Percentiles rank a stretch among this genome's conserved stretches.
phyloP scores from a whole-genome alignment of 2,329 filamentous ascomycete genomes.

The Arthrobotrys megalospora region DNA sequence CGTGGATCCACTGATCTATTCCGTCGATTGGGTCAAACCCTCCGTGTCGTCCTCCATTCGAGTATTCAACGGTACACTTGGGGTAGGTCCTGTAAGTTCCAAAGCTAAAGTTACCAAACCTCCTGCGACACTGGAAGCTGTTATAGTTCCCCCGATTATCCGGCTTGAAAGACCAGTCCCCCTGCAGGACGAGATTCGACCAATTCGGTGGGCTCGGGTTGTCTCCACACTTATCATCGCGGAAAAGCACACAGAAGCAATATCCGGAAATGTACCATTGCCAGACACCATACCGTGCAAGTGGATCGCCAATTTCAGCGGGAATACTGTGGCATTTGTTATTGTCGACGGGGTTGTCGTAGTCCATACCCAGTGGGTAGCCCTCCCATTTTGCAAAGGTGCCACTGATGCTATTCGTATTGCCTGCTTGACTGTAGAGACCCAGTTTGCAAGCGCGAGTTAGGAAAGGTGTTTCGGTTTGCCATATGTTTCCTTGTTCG shows the following conservation, averaged over 20 bases:
- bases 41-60: too few relatives aligned
- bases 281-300: not conserved
- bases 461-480: not conserved
- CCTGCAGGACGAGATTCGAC: too few relatives aligned
- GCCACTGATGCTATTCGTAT: not conserved
- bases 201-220: too few relatives aligned
- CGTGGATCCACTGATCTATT: too few relatives aligned
- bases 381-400: not conserved
- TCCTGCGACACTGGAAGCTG: too few relatives aligned
- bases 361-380: not conserved
- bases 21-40: too few relatives aligned
- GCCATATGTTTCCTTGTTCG: not conserved
- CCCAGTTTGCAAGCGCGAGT: conserved; percentile 1
- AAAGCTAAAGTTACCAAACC: too few relatives aligned
- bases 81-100: too few relatives aligned
- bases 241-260: conserved; percentile 2
- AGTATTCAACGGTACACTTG: too few relatives aligned
- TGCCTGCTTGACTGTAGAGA: not conserved
- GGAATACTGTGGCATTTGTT: not conserved
- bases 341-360: not conserved
- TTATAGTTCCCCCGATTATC: too few relatives aligned
- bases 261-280: not conserved
- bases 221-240: not conserved
- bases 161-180: too few relatives aligned
- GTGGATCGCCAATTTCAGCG: not conserved